Base-by-base conservation (phyloP, 108 stramenopile genomes). In the Bacterosira constricta region DNA sequence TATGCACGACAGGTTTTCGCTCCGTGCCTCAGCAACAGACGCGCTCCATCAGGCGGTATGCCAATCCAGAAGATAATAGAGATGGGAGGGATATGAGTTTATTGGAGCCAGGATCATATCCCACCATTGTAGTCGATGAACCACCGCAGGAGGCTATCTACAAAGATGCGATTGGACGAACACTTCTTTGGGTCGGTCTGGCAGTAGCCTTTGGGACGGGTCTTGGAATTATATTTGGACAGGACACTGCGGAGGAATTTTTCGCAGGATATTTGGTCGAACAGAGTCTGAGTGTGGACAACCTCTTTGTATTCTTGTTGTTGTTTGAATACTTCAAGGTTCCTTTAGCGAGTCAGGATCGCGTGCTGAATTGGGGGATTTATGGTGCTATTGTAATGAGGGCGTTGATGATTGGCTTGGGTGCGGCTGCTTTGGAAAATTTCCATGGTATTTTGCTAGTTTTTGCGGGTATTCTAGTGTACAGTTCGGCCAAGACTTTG, bases 371-470 rank as follows among this genome's bases (percentile, higher is more conserved):
- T 49, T 96, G 88, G 87, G 95, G 95, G 21, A 96, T 96, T 59
- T 80, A 82, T 47, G 90, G 91, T 20, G 95, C 97, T 23, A 72
- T 97, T 58, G 81, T 93, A 2, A 94, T 98, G 93, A 83, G 98
- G 35, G 95, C 91, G 1, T 76, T 94, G 38, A 96, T 98, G 94
- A 98, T 98, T 75, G 90, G 89, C 30, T 63, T 93, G 2, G 98
- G 98, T 20, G 89, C 93, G 1, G 93, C 87, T 29, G 95, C 94
- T 1, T 62, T 98, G 36, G 66, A 96, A 54, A 71, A 91, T 8
- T 95, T 96, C 73, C 95, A 90, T 53, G 87, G 66, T 15, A 88
- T 94, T 30, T 67, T 95, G 17, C 62, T 98, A 49, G 77, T 96
- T 20, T 98, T 97, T 81, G 97, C 96, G 9, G 91, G 69, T 38